Evolutionary conservation across 176 grass and related monocot species (phyloP), one percentile per base, ranked within the genome.

Genomic region (Urochloa ruziziensis): DNA sequence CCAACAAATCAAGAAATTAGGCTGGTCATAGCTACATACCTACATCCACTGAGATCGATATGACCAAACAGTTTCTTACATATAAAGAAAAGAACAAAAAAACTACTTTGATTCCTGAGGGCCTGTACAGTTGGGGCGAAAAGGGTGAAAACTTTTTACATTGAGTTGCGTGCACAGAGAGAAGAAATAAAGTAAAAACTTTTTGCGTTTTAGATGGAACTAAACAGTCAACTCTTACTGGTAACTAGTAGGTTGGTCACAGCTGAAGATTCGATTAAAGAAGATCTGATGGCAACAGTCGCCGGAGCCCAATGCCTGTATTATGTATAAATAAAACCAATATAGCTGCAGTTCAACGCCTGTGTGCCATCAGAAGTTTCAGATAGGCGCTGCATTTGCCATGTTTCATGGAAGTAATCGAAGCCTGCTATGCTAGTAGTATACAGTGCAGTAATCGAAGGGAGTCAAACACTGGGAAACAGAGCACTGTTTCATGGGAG

Each of bases 401-500:
- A 7, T 57, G 54, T n/a, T n/a, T 56, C 19, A 2, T 23, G 19
- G 21, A n/a, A 56, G 19, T 56, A n/a, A 54, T 54, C 19, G 25
- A 34, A 66, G 48, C 18, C 49, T 52, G 49, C 49, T 52, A n/a
- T n/a, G n/a, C n/a, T n/a, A n/a, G n/a, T n/a, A 21, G 49, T 18
- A 66, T n/a, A 21, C 74, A 27, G 8, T 10, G n/a, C n/a, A 62
- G 61, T 61, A 61, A 78, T 62, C 57, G 18, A 75, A 58, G 39
- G 46, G 27, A n/a, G 39, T 79, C 58, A 48, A 63, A 74, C 70
- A 7, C 27, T 35, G 49, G 72, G 72, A 34, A 63, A 34, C 47
- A 74, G 47, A 59, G 48, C 39, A 51, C 77, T 79, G 61, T n/a
- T 79, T 79, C 60, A 29, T 65, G 42, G 25, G 49, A 66, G 62